These are phyloP conservation scores for Gracilaria caudata DNA, from an alignment of 23 red algal species.

Conservation along the genomic window DNA sequence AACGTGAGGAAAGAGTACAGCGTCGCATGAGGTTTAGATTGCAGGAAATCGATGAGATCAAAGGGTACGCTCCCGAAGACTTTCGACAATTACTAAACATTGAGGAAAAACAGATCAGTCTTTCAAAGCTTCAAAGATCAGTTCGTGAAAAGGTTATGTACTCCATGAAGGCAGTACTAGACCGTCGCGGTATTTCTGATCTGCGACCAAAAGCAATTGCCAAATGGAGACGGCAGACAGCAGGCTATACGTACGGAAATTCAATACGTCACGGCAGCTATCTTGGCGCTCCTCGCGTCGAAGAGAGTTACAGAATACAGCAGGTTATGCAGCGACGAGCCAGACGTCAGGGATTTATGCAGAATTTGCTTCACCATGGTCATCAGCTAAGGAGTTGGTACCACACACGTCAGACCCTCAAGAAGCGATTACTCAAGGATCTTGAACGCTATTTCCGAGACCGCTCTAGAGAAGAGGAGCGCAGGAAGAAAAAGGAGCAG, in stretches of 20 bases:
- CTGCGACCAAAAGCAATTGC: constrained; percentile 20
- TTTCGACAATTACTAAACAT: constrained; percentile 40
- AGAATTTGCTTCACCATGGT: constrained; percentile 51
- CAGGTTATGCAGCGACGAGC: constrained; percentile 66
- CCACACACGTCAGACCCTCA: constrained; percentile 33
- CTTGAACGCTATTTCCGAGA: constrained; percentile 86
- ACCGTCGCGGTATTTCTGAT: constrained; percentile 50
- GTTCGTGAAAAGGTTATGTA: constrained; percentile 65
- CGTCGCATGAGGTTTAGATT: constrained; percentile 55
- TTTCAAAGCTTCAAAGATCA: constrained; percentile 63
- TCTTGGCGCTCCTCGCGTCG: constrained; percentile 9
- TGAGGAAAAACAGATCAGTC: constrained; percentile 76
- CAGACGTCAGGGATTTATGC: constrained; percentile 59
- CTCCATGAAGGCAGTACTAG: constrained; percentile 58
- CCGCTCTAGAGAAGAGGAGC: constrained; percentile 87
- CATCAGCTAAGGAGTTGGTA: constrained; percentile 26
- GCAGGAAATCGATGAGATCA: constrained; percentile 62
- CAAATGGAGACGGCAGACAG: constrained; percentile 10
- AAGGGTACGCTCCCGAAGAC: constrained; percentile 41
- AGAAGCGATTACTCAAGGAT: constrained; percentile 72
- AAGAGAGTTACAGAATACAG: constrained; percentile 52
- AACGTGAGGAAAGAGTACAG: constrained; percentile 57
- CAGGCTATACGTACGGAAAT: constrained; percentile 7
- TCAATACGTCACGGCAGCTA: constrained; percentile 28
- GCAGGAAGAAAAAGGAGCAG: constrained; percentile 79